Percentiles rank a stretch among this genome's conserved stretches.
phyloP scores from a whole-genome alignment of 75 land plant genomes.

The Ceratopteris richardii region DNA sequence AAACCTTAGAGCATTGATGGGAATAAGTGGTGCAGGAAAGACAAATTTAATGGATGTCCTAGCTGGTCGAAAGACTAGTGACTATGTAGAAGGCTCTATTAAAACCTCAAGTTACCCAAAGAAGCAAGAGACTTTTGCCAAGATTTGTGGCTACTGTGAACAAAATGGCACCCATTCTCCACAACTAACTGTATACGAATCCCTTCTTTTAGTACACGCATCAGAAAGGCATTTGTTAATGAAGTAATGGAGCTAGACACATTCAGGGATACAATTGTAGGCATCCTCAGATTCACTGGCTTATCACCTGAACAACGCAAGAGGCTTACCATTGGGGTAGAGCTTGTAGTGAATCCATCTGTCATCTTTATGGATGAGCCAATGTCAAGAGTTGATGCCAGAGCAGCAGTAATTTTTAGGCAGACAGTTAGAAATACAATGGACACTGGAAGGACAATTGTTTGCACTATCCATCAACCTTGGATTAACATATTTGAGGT shows the following conservation, averaged over 20 bases:
- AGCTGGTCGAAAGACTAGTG: slow-evolving; percentile 67
- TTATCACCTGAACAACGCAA: slow-evolving; percentile 36
- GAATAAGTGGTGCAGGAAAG: slow-evolving; percentile 70
- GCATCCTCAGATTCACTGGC: slow-evolving; percentile 29
- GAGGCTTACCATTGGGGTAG: slow-evolving; percentile 31
- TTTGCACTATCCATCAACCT: slow-evolving; percentile 38
- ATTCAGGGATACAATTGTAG: slow-evolving; percentile 29
- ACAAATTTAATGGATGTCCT: slow-evolving; percentile 74
- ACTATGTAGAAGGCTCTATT: slow-evolving; percentile 52
- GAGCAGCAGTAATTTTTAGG: slow-evolving; percentile 40
- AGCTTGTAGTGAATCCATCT: slow-evolving; percentile 36
- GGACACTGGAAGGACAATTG: slow-evolving; percentile 34
- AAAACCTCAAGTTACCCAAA: slow-evolving; percentile 61
- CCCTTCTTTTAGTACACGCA: too few species aligned
- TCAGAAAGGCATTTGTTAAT: slow-evolving; percentile 30
- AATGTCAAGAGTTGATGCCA: slow-evolving; percentile 33
- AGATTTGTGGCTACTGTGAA: slow-evolving; percentile 63
- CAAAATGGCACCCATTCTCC: slow-evolving; percentile 69
- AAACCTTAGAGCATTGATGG: slow-evolving; percentile 58
- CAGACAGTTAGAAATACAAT: slow-evolving; percentile 33
- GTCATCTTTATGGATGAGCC: slow-evolving; percentile 43
- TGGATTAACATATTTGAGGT: slow-evolving; percentile 36
- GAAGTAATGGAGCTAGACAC: slow-evolving; percentile 33
- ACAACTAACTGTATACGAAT: slow-evolving; percentile 57
- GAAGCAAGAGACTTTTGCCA: slow-evolving; percentile 58